Conservation (phyloP, 352 stramenopile species). For the Pythium phragmiticola region DNA sequence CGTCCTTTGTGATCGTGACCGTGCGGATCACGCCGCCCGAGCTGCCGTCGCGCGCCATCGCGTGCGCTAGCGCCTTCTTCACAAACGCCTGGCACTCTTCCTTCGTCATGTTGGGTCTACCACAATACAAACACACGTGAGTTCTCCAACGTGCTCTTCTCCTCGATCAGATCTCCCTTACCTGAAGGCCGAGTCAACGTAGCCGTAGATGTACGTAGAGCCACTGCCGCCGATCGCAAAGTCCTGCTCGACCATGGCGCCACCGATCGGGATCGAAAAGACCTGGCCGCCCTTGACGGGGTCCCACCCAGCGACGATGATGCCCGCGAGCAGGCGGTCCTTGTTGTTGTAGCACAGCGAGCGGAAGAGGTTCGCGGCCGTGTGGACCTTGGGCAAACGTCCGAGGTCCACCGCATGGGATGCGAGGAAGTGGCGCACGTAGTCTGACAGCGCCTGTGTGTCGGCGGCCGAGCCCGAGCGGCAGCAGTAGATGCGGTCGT, state of each 20-base stretch:
- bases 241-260: constrained; percentile 95
- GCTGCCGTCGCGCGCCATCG: constrained; percentile 98
- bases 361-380: constrained; percentile 96
- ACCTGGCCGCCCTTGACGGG: constrained; percentile 94
- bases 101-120: constrained; percentile 93
- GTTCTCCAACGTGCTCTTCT: too few relatives aligned
- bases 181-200: constrained; percentile 94
- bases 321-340: constrained; percentile 92
- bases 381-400: constrained; percentile 93
- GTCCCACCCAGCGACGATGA: constrained; percentile 99
- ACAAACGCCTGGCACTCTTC: constrained; percentile 95
- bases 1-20: constrained; percentile 92
- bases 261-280: constrained; percentile 95
- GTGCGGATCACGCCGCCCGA: constrained; percentile 98
- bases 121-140: not conserved
- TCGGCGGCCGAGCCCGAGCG: constrained; percentile 97
- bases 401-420: constrained; percentile 86
- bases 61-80: constrained; percentile 95
- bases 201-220: constrained; percentile 97
- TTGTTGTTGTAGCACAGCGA: constrained; percentile 99
- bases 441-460: constrained; percentile 92
- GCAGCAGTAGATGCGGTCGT: constrained; percentile 98
- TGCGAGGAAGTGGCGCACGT: constrained; percentile 78
- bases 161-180: constrained; percentile 22
- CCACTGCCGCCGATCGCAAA: constrained; percentile 97